Evolutionary conservation across 805 yeast species (phyloP), one percentile per base, ranked within the genome.

Genomic region (Zygoascus tannicola): DNA sequence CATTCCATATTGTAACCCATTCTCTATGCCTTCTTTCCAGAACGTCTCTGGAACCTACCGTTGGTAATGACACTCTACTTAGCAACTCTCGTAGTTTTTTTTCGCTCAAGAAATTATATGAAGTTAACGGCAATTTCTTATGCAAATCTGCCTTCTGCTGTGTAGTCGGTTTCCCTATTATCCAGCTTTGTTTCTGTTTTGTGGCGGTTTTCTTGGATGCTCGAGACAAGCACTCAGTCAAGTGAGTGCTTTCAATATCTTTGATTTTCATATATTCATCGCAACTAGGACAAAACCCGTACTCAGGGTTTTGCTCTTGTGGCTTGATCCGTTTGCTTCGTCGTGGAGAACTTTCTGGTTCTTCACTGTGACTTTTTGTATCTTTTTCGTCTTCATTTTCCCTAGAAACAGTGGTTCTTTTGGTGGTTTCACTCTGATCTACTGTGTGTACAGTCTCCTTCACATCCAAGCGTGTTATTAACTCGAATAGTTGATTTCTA

Each of bases 11-110:
- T 26, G 79, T 75, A 44, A 81, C 76, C 65, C 78, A 88, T 51
- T 87, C 90, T 49, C 76, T 80, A 56, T 83, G 83, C 34, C 97
- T 64, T 16, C 73, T 63, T 48, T 84, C 88, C 52, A 87, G 55
- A 50, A 75, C 80, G 14, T 63, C 63, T 47, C 85, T 68, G 1
- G 80, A 62, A 0, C 97, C 97, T 7, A 58, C 60, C 0, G 76
- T 68, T 0, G 87, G 74, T 4, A 88, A 59, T 12, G 75, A 75
- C 19, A 75, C 57, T 5, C 72, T 68, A 1, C 67, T 41, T 14
- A 88, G 64, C 56, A 78, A 78, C 38, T 75, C 77, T 51, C 78
- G 78, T 10, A 87, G 63, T 52, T 78, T 78, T 2, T 77, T 60
- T 1, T 77, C 74, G 3, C 78, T 65, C 46, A 83, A 62, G 0